Evolutionary conservation across 225 moss, liverwort and hornwort species (phyloP), one percentile per base, ranked within the genome.

Genomic region (Antitrichia curtipendula): DNA sequence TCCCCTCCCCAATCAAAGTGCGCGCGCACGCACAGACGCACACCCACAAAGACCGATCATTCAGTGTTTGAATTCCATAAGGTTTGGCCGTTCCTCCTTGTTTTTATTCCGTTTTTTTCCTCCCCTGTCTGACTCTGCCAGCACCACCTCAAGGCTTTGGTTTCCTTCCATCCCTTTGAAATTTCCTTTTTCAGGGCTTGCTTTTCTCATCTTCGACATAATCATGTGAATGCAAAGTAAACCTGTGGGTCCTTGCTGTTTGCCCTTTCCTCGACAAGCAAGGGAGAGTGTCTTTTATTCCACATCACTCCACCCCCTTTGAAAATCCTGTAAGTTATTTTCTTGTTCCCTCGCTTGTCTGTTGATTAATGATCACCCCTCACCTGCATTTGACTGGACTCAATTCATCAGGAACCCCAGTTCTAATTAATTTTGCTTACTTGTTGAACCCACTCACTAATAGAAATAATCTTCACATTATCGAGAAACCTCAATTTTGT

Each of bases 191-290:
- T 2, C 8, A 8, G 15, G 8, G 14, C 23, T 62, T 53, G 34
- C 75, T 56, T 82, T n/a, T 65, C 81, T 31, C 71, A 40, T 27
- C 83, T 77, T 78, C 52, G 34, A 74, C 85, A 85, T 88, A 47
- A 91, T 84, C 75, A 90, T 90, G 80, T 29, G 80, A 41, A 62
- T 84, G 88, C 90, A 92, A 49, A 61, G 85, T 29, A 85, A 61
- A 31, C 9, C 36, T 9, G 90, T 90, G 84, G 90, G 92, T 63
- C 86, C 86, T 61, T 27, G 23, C 22, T 92, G 88, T 62, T 81
- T 15, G 49, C 77, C 21, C 88, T 90, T 92, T 92, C 17, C 38
- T 64, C 65, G 72, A 92, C 92, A 90, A 60, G 56, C 40, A 63
- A 60, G 64, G 45, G 70, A 63, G 50, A 76, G 50, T 50, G 80